Conservation (phyloP, 139 green algal species). For the Ettlia oleoabundans region DNA sequence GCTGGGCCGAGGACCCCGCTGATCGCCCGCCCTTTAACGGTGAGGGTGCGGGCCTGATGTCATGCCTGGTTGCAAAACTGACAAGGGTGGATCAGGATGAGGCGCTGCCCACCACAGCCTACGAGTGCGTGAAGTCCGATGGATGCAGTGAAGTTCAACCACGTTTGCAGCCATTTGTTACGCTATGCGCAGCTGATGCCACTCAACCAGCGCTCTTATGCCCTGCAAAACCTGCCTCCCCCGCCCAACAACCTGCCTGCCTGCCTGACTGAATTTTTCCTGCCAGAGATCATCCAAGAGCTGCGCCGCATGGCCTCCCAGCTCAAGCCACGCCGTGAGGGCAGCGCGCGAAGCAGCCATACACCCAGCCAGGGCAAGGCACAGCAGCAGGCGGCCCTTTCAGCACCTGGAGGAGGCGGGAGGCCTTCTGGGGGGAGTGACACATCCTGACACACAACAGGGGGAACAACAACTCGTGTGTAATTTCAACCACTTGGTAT, state of each 20-base stretch:
- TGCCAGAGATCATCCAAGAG: constrained; percentile 30
- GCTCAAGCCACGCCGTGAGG: constrained; percentile 8
- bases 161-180: too few relatives aligned
- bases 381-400: background rate
- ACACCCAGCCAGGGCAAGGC: too few relatives aligned
- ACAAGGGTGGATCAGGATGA: background rate
- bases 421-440: too few relatives aligned
- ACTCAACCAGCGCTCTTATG: too few relatives aligned
- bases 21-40: constrained; percentile 57
- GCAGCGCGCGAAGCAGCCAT: background rate
- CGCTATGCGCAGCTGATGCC: too few relatives aligned
- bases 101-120: background rate
- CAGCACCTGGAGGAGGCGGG: too few relatives aligned
- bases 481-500: too few relatives aligned
- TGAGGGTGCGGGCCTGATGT: background rate
- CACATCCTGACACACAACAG: too few relatives aligned
- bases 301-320: constrained; percentile 30
- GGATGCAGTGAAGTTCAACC: too few relatives aligned
- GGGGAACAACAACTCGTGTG: too few relatives aligned
- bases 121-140: too few relatives aligned
- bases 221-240: too few relatives aligned
- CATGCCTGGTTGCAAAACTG: background rate
- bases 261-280: background rate
- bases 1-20: constrained; percentile 57
- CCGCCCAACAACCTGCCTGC: background rate